These are phyloP conservation scores for Phytophthora citricola DNA, from an alignment of 352 stramenopile genomes.

Conservation along the genomic window DNA sequence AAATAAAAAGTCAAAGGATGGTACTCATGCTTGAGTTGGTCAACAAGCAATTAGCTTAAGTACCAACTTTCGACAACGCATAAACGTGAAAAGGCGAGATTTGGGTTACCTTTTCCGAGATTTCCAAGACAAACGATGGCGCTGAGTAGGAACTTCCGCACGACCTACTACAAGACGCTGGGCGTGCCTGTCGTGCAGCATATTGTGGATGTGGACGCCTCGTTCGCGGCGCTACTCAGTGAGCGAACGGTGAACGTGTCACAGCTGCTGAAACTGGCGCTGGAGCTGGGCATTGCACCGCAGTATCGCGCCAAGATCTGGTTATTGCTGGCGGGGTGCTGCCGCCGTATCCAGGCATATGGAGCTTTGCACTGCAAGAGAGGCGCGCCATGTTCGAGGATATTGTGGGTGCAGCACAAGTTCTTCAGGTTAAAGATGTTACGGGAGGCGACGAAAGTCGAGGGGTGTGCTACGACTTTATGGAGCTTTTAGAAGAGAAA, in stretches of 20 bases:
- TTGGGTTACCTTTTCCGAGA: background rate
- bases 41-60: background rate
- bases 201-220: slow-evolving; percentile 82
- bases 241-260: slow-evolving; percentile 63
- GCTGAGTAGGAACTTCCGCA: slow-evolving; percentile 77
- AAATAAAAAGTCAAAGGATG: background rate
- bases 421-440: slow-evolving; percentile 47
- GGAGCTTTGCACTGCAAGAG: slow-evolving; percentile 63
- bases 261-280: slow-evolving; percentile 75
- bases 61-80: slow-evolving; percentile 1
- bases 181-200: slow-evolving; percentile 85
- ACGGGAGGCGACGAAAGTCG: slow-evolving; percentile 16
- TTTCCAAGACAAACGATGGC: slow-evolving; percentile 44
- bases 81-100: slow-evolving; percentile 8
- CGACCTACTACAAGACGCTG: slow-evolving; percentile 90
- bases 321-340: slow-evolving; percentile 66
- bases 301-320: slow-evolving; percentile 61
- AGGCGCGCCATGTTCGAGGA: slow-evolving; percentile 73
- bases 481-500: slow-evolving; percentile 22
- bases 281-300: slow-evolving; percentile 74
- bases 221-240: slow-evolving; percentile 68
- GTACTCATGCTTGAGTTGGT: background rate
- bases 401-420: slow-evolving; percentile 53
- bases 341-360: slow-evolving; percentile 63
- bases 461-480: slow-evolving; percentile 33